Percentiles rank a stretch among this genome's conserved stretches.
These are phyloP conservation scores for Sporisorium sorghi DNA, from an alignment of 1,284 basidiomycete species.

Conservation along the genomic window DNA sequence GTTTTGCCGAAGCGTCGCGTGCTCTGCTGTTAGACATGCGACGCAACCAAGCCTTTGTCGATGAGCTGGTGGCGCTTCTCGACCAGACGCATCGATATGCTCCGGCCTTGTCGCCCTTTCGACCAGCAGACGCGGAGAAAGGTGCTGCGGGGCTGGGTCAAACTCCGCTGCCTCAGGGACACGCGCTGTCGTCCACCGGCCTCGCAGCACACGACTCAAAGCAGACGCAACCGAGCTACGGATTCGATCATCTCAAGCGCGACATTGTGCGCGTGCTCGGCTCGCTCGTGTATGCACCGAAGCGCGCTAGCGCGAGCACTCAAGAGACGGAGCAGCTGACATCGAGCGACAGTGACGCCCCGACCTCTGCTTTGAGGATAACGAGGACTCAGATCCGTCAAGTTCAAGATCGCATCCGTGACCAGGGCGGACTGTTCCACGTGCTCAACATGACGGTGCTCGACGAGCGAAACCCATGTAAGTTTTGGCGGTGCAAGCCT, in stretches of 20 bases:
- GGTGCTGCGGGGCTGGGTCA: neutral
- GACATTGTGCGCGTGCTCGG: slow-evolving; percentile 58
- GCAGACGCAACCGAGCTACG: slow-evolving; percentile 22
- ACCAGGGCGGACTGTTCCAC: slow-evolving; percentile 57
- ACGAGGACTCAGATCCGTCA: slow-evolving; percentile 27
- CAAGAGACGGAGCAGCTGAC: neutral
- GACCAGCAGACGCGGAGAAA: slow-evolving; percentile 5
- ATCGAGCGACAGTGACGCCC: neutral
- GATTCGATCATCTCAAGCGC: slow-evolving; percentile 57
- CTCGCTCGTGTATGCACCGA: slow-evolving; percentile 39
- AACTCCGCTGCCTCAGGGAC: slow-evolving; percentile 37
- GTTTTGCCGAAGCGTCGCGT: slow-evolving; percentile 12
- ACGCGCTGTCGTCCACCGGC: slow-evolving; percentile 52
- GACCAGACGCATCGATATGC: slow-evolving; percentile 46
- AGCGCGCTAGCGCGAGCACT: neutral
- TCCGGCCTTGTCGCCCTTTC: slow-evolving; percentile 56
- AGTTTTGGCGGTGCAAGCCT: slow-evolving; percentile 12
- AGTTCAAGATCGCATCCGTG: slow-evolving; percentile 62
- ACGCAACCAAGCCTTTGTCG: slow-evolving; percentile 12
- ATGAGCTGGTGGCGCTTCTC: slow-evolving; percentile 40
- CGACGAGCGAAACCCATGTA: slow-evolving; percentile 62
- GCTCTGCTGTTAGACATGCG: slow-evolving; percentile 23
- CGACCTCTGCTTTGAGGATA: neutral
- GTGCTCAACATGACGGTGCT: slow-evolving; percentile 63
- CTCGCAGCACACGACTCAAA: slow-evolving; percentile 18